Evolutionary conservation across 768 basidiomycete species (phyloP), one percentile per base, ranked within the genome.

Genomic region (Termitomyces sp.): DNA sequence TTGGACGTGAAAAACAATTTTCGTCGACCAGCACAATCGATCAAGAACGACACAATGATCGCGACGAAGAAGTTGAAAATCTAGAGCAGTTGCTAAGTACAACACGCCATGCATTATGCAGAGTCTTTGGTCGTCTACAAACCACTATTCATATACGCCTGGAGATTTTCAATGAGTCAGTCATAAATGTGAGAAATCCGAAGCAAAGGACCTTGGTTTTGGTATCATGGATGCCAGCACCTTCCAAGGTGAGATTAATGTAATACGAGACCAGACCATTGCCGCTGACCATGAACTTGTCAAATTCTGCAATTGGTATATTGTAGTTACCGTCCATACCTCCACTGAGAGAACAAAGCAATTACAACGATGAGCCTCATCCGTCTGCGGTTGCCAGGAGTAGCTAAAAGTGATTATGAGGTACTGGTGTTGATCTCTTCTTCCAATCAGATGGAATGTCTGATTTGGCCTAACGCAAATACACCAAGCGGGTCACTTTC

Each of bases 291-390:
- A 41, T 34, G 17, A 26, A 11, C 1, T 45, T 32, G 58, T 44
- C 46, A 55, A 56, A 45, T 38, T 11, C 35, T 35, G 12, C 24
- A 28, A 30, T 22, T 26, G 53, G 21, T 53, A 24, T 11, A 51
- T n/a, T 26, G 12, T 9, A 26, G 21, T 24, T 42, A 24, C 54
- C 2, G 22, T 24, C 51, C 72, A 42, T 51, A 83, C 81, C 82
- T 84, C 88, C 87, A 90, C 58, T 91, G 89, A 0, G 84, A 84
- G 67, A 87, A 89, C 22, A 87, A 63, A 5, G 82, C 84, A 44
- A 90, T 78, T 1, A 76, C 82, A 56, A 89, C 70, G 57, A 90
- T 80, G 49, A 89, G 76, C 45, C 76, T 70, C 81, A 90, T 82
- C 4, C 89, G 77, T 61, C 78, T 82, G 32, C 81, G 72, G 65